Percentiles rank a stretch among this genome's conserved stretches.
Conservation (phyloP, 73 alveolate genomes). For the Paraurostyla sp. region DNA sequence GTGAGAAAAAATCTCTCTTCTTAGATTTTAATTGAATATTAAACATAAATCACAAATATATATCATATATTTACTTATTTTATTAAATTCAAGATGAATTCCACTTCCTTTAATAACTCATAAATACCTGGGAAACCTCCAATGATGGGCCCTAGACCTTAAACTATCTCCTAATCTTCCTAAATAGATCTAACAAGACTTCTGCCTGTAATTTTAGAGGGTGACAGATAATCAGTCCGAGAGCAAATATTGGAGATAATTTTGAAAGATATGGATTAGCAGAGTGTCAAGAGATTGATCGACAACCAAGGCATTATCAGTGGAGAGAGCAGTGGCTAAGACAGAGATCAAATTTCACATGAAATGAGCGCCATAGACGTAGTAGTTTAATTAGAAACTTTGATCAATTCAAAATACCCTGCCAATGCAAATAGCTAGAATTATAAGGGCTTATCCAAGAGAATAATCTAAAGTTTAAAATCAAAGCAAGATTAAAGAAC, state of each 20-base stretch:
- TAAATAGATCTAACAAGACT: not conserved
- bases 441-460: slow-evolving; percentile 31
- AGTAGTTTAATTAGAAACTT: not conserved
- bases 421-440: not conserved
- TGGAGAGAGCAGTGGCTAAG: too few relatives aligned
- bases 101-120: not conserved
- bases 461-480: slow-evolving; percentile 23
- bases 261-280: slow-evolving; percentile 17
- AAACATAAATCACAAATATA: slow-evolving; percentile 2
- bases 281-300: slow-evolving; percentile 2
- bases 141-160: not conserved
- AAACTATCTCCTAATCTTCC: not conserved
- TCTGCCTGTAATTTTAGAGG: not conserved
- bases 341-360: too few relatives aligned
- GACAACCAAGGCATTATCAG: not conserved
- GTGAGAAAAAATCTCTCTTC: slow-evolving; percentile 64
- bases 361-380: not conserved
- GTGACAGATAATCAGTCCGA: not conserved
- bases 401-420: not conserved
- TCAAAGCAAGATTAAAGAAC: slow-evolving; percentile 32
- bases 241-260: not conserved
- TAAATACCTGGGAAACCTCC: not conserved
- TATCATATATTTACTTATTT: slow-evolving; percentile 1
- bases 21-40: slow-evolving; percentile 38
- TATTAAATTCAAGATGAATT: not conserved